Conservation (phyloP, 176 grass and related monocot species). For the Avena atlantica region DNA sequence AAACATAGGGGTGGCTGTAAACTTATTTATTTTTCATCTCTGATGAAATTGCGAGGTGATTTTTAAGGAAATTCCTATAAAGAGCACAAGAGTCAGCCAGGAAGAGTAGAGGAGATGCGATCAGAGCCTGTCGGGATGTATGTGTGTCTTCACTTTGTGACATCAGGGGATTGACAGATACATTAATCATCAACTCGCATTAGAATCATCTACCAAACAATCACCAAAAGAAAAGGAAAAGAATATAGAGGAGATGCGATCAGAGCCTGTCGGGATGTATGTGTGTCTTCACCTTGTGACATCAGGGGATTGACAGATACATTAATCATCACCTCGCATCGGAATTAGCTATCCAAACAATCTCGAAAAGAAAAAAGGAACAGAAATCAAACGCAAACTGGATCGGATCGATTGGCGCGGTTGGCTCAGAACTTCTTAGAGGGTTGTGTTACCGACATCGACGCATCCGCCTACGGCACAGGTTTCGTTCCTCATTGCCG, state of each 20-base stretch:
- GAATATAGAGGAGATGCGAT: constrained; percentile 35
- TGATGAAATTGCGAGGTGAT: too few species aligned
- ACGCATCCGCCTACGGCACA: constrained; percentile 63
- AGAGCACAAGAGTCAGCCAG: too few species aligned
- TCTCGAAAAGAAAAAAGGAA: neutral
- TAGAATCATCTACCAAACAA: neutral
- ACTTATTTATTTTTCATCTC: constrained; percentile 52
- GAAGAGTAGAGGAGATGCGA: constrained; percentile 25
- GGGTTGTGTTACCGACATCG: constrained; percentile 78
- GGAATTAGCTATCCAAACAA: neutral
- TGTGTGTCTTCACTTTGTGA: constrained; percentile 61
- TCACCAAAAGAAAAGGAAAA: neutral
- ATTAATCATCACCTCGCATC: constrained; percentile 67
- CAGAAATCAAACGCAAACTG: neutral
- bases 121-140: constrained; percentile 86
- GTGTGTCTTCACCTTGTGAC: constrained; percentile 58
- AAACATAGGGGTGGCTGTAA: constrained; percentile 44
- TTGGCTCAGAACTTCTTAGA: constrained; percentile 97
- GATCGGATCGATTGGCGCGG: neutral
- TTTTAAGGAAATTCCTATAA: neutral
- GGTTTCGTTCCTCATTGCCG: constrained; percentile 65
- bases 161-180: constrained; percentile 95
- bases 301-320: constrained; percentile 93
- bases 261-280: constrained; percentile 80
- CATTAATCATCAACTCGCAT: constrained; percentile 67